phyloP scores from a whole-genome alignment of 345 rosid genomes.

The Dimocarpus longan region DNA sequence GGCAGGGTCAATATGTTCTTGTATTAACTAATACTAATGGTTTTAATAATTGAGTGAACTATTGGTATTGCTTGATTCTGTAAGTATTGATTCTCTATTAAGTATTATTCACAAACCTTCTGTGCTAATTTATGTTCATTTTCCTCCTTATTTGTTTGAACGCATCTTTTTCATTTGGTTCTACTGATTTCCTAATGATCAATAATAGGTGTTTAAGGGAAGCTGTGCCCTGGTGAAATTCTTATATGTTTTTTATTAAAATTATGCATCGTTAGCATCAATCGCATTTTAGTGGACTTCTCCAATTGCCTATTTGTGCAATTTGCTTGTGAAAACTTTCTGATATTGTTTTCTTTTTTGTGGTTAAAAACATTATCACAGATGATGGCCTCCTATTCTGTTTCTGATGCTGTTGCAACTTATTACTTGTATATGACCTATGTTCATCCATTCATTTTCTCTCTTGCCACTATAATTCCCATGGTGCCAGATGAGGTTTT shows the following conservation, averaged over 20 bases:
- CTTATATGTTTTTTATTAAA: neutral
- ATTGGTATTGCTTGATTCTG: neutral
- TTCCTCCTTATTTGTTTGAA: neutral
- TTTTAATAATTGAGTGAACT: neutral
- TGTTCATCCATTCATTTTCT: constrained; percentile 95
- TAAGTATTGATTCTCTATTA: neutral
- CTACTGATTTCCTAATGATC: constrained; percentile 9
- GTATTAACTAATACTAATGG: neutral
- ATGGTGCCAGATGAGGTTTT: constrained; percentile 99
- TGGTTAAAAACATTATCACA: constrained; percentile 42
- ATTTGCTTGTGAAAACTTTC: constrained; percentile 11
- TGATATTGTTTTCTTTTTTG: constrained; percentile 30
- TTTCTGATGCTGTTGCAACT: constrained; percentile 98
- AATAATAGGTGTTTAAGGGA: neutral
- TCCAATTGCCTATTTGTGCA: constrained; percentile 12
- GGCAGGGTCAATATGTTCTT: neutral
- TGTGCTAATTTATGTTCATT: constrained; percentile 12
- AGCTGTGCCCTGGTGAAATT: neutral
- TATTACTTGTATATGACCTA: constrained; percentile 96
- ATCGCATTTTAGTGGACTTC: neutral
- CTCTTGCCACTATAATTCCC: constrained; percentile 96
- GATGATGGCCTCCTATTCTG: constrained; percentile 99
- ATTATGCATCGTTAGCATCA: neutral
- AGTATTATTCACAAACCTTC: constrained; percentile 3
- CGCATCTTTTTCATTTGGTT: neutral